Base-by-base conservation (phyloP, 164 flowering plant genomes). In the Sextonia rubra region DNA sequence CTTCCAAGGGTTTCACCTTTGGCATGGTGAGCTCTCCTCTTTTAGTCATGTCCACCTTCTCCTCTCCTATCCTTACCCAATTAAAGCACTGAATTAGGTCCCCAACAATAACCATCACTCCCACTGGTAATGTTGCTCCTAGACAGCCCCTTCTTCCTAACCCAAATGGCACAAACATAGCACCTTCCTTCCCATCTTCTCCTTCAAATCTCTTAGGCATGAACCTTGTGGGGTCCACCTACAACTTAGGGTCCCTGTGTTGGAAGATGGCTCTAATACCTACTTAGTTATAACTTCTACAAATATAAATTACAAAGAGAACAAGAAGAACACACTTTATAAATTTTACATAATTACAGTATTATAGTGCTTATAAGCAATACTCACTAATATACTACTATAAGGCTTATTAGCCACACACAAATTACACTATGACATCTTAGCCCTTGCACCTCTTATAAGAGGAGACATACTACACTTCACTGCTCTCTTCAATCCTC, bases 131-230 rank as follows among this genome's bases (percentile, higher is more conserved):
- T 0, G n/a, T 64, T 4, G 71, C 55, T 0, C 85, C 85, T 1
- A 82, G 83, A 29, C 85, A 83, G 2, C 49, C 72, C 70, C 85
- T 68, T 74, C 86, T 75, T 26, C 83, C 83, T 0, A 44, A 12
- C 4, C 85, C 83, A 70, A 80, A 83, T 7, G 83, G 77, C 23
- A 80, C 23, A 2, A 74, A 71, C 56, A 69, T 80, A 37, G 60
- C 67, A 18, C 56, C 49, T 47, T 71, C 71, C 62, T 47, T 69
- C 20, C 55, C 75, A 5, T 56, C 63, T 9, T 67, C 69, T 7
- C 69, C 71, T 74, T 61, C 74, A 3, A 81, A 47, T 70, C 80
- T 44, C 64, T 74, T 66, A 1, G 79, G 66, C 29, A 70, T 78
- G 64, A 56, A 44, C 5, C 47, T 68, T 56, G 23, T 9, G 4